phyloP scores from a whole-genome alignment of 176 grass and related monocot species.

The Avena atlantica region DNA sequence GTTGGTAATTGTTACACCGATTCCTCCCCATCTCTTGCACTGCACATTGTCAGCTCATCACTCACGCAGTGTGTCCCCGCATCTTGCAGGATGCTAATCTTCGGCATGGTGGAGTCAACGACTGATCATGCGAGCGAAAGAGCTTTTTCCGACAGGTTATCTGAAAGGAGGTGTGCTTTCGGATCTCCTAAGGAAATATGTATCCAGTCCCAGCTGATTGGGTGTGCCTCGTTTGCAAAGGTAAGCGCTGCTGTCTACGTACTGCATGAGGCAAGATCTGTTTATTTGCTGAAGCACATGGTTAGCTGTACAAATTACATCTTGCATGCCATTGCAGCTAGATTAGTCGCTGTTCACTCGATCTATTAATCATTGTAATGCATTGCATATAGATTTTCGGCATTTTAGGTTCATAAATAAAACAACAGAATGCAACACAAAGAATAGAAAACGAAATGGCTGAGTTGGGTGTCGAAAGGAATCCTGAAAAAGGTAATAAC shows the following conservation, averaged over 20 bases:
- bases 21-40: background rate
- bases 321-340: constrained; percentile 18
- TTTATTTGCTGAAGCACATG: constrained; percentile 18
- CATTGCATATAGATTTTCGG: background rate
- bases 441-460: background rate
- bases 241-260: background rate
- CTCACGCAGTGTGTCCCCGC: background rate
- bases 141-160: constrained; percentile 36
- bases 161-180: constrained; percentile 41
- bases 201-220: background rate
- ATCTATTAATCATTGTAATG: constrained; percentile 14
- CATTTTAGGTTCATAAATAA: background rate
- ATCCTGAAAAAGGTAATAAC: background rate
- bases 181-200: constrained; percentile 18
- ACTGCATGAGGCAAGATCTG: constrained; percentile 15
- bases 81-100: background rate
- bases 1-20: constrained; percentile 28
- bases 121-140: background rate
- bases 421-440: background rate
- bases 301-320: constrained; percentile 20
- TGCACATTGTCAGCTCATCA: constrained; percentile 20
- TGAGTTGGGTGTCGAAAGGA: background rate
- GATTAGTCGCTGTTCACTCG: background rate
- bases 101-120: constrained; percentile 32
- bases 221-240: background rate